Conservation (phyloP, 2,329 filamentous ascomycete genomes). For the Xylariaceae sp. region DNA sequence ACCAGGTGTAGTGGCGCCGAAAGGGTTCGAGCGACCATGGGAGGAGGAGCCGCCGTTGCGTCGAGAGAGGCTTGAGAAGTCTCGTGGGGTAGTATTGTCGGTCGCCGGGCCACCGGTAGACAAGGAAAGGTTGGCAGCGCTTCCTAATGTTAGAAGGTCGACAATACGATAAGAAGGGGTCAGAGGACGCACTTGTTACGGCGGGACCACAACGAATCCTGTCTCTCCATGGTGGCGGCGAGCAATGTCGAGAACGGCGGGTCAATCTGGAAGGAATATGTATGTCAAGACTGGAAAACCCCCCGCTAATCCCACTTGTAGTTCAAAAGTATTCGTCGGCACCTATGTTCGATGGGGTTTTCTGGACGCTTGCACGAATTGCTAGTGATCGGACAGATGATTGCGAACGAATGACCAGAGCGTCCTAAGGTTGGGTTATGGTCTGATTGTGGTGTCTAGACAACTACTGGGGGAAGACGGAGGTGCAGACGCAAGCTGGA, state of each 20-base stretch:
- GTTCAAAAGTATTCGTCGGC: not conserved
- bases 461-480: no score
- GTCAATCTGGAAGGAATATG: slow-evolving; percentile 8
- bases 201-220: slow-evolving; percentile 63
- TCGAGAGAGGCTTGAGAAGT: slow-evolving; percentile 45
- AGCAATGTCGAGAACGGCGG: slow-evolving; percentile 6
- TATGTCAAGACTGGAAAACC: slow-evolving; percentile 8
- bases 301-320: slow-evolving; percentile 7
- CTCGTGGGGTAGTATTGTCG: slow-evolving; percentile 42
- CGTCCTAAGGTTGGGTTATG: no score
- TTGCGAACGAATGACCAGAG: no score
- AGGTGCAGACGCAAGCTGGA: no score
- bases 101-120: slow-evolving; percentile 56
- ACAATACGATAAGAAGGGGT: not conserved
- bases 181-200: slow-evolving; percentile 68
- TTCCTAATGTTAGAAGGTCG: slow-evolving; percentile 29
- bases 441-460: no score
- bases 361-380: not conserved
- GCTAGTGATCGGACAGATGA: no score
- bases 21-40: slow-evolving; percentile 73
- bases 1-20: slow-evolving; percentile 69
- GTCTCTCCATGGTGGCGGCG: slow-evolving; percentile 49
- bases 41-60: slow-evolving; percentile 67
- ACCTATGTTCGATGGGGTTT: not conserved
- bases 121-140: slow-evolving; percentile 86